Conservation (phyloP, 2,329 filamentous ascomycete species). For the Penicillium thymicola region DNA sequence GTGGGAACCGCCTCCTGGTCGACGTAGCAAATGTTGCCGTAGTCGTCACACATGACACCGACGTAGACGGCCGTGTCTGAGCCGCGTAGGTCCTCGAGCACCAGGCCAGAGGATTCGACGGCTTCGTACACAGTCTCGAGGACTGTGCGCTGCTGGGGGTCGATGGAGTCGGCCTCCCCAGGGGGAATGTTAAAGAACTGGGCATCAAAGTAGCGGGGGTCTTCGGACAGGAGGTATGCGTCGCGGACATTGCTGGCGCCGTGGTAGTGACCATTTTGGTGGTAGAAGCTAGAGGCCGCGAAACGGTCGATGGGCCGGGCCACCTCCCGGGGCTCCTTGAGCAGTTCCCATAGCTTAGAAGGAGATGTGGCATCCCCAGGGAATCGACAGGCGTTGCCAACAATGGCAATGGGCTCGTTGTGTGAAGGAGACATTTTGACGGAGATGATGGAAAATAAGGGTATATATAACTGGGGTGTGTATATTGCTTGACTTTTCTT, state of each 20-base stretch:
- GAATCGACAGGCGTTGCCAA: not conserved
- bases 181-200: not conserved
- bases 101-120: not conserved
- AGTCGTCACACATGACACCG: not conserved
- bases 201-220: not conserved
- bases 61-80: not conserved
- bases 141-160: not conserved
- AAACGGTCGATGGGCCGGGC: not conserved
- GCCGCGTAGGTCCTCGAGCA: not conserved
- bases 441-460: not conserved
- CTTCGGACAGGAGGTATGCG: not conserved
- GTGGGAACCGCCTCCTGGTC: not conserved
- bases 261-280: not conserved
- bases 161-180: not conserved
- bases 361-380: not conserved
- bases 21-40: not conserved
- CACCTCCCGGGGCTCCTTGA: not conserved
- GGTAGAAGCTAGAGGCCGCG: not conserved
- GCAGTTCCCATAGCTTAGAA: not conserved
- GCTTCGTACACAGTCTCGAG: not conserved
- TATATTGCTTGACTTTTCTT: not conserved
- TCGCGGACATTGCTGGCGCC: not conserved
- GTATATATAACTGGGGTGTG: not conserved
- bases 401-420: not conserved
- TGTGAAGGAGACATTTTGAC: not conserved